Conservation (phyloP, 2,329 filamentous ascomycete species). For the Verticillium longisporum region DNA sequence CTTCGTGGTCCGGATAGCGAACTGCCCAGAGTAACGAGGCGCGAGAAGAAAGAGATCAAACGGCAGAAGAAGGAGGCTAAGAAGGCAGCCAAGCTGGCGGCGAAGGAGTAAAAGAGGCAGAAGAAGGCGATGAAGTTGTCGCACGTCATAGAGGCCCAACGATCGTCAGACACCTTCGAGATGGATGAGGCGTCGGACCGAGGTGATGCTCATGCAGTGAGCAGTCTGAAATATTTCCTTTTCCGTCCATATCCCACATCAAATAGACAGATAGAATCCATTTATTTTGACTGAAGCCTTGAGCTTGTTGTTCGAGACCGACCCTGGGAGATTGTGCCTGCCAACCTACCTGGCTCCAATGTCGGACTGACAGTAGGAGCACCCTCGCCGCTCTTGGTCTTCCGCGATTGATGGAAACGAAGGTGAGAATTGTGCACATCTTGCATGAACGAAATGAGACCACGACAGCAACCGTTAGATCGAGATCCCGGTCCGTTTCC, state of each 20-base stretch:
- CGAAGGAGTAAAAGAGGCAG: constrained; percentile 2
- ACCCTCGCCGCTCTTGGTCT: too few species aligned
- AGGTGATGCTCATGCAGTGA: not conserved
- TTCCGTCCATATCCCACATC: not conserved
- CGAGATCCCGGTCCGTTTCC: too few species aligned
- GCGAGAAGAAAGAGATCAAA: constrained; percentile 36
- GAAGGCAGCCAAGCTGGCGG: not conserved
- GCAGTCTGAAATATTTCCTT: not conserved
- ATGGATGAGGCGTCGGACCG: not conserved
- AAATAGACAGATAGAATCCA: too few species aligned
- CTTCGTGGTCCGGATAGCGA: constrained; percentile 36
- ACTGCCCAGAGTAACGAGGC: constrained; percentile 31
- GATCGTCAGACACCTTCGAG: not conserved
- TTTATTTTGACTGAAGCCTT: too few species aligned
- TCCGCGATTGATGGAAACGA: too few species aligned
- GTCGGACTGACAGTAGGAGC: too few species aligned
- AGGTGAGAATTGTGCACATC: too few species aligned
- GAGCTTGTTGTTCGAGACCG: too few species aligned
- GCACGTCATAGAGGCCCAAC: not conserved
- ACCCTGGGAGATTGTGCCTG: too few species aligned
- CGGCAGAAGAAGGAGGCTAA: constrained; percentile 24
- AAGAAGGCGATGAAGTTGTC: not conserved
- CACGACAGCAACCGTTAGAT: too few species aligned
- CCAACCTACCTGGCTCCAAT: too few species aligned
- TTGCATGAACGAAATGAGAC: too few species aligned